A percentile compares a stretch with the other conserved stretches of the same genome.
Conservation (phyloP, 805 yeast species). For the Maudiozyma bulderi region DNA sequence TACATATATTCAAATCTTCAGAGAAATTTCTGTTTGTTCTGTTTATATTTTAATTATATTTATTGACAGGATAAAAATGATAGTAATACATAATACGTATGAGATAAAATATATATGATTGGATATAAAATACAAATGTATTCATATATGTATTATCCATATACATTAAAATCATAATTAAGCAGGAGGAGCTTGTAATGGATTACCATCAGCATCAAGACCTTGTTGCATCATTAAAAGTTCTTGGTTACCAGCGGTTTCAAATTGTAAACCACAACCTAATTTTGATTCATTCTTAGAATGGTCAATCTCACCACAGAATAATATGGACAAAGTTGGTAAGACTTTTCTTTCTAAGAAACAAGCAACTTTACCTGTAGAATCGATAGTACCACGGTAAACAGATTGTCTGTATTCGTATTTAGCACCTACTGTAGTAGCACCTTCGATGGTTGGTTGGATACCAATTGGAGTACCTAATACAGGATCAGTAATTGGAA, state of each 20-base stretch:
- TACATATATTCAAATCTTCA: not conserved
- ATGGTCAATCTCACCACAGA: constrained; percentile 91
- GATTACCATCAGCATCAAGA: constrained; percentile 77
- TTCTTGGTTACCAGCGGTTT: constrained; percentile 90
- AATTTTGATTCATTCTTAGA: constrained; percentile 64
- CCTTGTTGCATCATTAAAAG: constrained; percentile 87
- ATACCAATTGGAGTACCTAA: constrained; percentile 73
- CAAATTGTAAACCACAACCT: constrained; percentile 93
- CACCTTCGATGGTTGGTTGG: constrained; percentile 81
- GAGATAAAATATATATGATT: not conserved
- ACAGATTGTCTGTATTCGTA: constrained; percentile 95
- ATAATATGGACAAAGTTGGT: constrained; percentile 81
- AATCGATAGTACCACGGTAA: constrained; percentile 90
- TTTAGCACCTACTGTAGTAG: constrained; percentile 91
- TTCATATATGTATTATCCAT: not conserved
- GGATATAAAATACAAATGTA: not conserved
- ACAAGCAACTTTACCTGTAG: constrained; percentile 82
- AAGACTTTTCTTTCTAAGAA: constrained; percentile 87
- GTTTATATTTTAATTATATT: too few relatives aligned
- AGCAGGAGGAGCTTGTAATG: constrained; percentile 65
- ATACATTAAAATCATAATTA: not conserved
- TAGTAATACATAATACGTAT: too few relatives aligned
- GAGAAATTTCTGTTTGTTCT: too few relatives aligned
- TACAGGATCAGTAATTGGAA: constrained; percentile 64
- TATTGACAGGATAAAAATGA: too few relatives aligned